Base-by-base conservation (phyloP, 495 filamentous ascomycete genomes). In the Daldinia bambusicola region DNA sequence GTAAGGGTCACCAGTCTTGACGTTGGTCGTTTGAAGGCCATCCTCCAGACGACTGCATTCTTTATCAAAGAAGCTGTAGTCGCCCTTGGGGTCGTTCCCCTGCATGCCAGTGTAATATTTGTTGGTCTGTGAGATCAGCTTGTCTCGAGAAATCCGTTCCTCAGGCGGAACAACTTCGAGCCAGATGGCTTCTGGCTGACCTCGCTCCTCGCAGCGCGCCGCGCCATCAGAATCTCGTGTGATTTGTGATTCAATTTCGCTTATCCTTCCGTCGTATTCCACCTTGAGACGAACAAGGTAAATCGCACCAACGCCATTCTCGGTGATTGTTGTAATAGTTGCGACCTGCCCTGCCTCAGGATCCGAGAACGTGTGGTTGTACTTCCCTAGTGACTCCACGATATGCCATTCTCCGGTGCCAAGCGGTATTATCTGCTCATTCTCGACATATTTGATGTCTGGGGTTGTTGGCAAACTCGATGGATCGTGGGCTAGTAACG, bases 41-140 rank as follows among this genome's bases (percentile, higher is more conserved):
- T 75, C 73, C 50, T 75, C 73, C 4, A 75, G 20, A 20, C 73
- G 69, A 51, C 63, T 75, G 22, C 73, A 75, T n/a, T 75, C 62
- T 16, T 70, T 69, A 60, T 75, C 72, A 8, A 75, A 72, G 66
- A 75, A 75, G 34, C 51, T 60, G 20, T 75, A 75, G 48, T 75
- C 65, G 16, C 73, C 73, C 3, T 70, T 63, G 0, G 73, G 73
- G 36, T 75, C 69, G 36, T 72, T 72, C 10, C 69, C 69, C 22
- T 75, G 65, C 73, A 75, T 75, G 4, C 69, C 73, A 48, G 55
- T 69, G 50, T 75, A 75, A 45, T 75, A 75, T 37, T 64, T 72
- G 66, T 70, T 75, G 6, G 66, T 72, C 32, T 72, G 69, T 10
- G 65, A 63, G 32, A 75, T 64, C 26, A 75, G 55, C 38, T 26